phyloP scores from a whole-genome alignment of 1,284 basidiomycete species.

The Stereum hirsutum region DNA sequence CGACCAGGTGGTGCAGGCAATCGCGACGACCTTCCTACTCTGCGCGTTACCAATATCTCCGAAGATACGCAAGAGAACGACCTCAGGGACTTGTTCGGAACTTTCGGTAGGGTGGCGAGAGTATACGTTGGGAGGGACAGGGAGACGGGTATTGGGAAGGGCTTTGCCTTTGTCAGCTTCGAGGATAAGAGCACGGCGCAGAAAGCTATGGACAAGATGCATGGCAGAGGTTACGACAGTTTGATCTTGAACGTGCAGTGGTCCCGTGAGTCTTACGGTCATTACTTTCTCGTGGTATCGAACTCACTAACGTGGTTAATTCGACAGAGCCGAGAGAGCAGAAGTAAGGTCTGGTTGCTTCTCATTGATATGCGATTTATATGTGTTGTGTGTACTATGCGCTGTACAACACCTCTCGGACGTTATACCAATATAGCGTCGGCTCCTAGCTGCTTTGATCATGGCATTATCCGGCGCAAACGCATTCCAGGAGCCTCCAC shows the following conservation, averaged over 20 bases:
- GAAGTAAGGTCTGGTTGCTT: no score
- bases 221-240: slow-evolving; percentile 89
- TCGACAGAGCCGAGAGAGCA: slow-evolving; percentile 25
- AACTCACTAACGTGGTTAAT: not conserved
- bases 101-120: slow-evolving; percentile 77
- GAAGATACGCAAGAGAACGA: slow-evolving; percentile 95
- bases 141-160: slow-evolving; percentile 93
- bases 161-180: slow-evolving; percentile 95
- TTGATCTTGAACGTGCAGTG: slow-evolving; percentile 83
- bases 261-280: slow-evolving; percentile 43
- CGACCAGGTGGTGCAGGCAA: slow-evolving; percentile 19
- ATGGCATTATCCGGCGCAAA: no score
- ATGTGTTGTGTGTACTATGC: not conserved
- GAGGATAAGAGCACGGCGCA: slow-evolving; percentile 79
- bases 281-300: no score
- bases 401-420: no score
- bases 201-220: slow-evolving; percentile 86
- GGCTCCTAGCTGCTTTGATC: no score
- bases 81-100: slow-evolving; percentile 83
- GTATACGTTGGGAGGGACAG: slow-evolving; percentile 95
- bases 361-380: no score
- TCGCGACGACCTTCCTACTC: slow-evolving; percentile 93
- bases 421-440: no score
- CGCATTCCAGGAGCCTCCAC: no score
- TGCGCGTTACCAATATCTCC: slow-evolving; percentile 96